phyloP scores from a whole-genome alignment of 2,329 filamentous ascomycete genomes.

The Iodosphaeria phyllophila region DNA sequence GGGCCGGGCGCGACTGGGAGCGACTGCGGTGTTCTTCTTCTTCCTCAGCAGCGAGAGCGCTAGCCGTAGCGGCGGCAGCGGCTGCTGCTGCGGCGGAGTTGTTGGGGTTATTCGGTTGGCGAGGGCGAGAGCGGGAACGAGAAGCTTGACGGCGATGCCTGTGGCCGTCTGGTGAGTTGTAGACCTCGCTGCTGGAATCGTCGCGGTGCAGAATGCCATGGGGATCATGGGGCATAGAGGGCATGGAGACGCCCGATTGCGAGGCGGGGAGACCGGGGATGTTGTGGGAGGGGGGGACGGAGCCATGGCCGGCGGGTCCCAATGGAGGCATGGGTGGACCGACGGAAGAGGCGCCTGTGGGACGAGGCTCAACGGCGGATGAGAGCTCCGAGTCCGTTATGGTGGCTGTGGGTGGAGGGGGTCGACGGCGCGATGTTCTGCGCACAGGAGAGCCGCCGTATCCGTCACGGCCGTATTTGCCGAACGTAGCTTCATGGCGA shows the following conservation, averaged over 20 bases:
- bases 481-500: conserved; percentile 41
- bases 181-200: conserved; percentile 23
- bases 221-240: conserved; percentile 32
- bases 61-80: conserved; percentile 27
- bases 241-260: conserved; percentile 30
- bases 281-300: conserved; percentile 1
- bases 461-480: conserved; percentile 55
- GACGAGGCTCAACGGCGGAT: conserved; percentile 20
- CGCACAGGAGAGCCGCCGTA: conserved; percentile 30
- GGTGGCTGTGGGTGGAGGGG: conserved; percentile 10
- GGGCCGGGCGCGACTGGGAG: conserved; percentile 18
- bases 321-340: conserved; percentile 20
- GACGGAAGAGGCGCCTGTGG: conserved; percentile 12
- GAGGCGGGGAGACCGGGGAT: conserved; percentile 9
- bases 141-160: conserved; percentile 25
- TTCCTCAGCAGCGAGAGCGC: conserved; percentile 27
- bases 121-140: conserved; percentile 23
- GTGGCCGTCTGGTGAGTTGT: conserved; percentile 20
- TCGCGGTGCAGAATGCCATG: conserved; percentile 20
- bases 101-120: conserved; percentile 11
- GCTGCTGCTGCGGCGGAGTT: conserved; percentile 27
- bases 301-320: conserved; percentile 7
- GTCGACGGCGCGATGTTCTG: conserved; percentile 15
- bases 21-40: conserved; percentile 19
- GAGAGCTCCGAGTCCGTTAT: conserved; percentile 14